A percentile compares a stretch with the other conserved stretches of the same genome.
Evolutionary conservation across 805 yeast species (phyloP).

Genomic region (Ogataea neopini): DNA sequence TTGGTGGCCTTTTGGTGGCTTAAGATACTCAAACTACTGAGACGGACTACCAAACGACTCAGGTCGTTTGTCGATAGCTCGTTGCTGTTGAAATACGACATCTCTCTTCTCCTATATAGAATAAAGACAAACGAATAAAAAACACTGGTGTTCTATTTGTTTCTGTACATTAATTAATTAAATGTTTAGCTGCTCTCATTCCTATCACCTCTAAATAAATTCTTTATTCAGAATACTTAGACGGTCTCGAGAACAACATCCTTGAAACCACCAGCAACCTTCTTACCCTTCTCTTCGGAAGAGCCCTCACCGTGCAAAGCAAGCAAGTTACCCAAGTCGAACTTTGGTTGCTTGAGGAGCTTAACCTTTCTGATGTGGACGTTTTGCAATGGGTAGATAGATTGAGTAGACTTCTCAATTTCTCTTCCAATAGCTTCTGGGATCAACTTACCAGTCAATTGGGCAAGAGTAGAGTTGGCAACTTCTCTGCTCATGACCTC

Average conservation of each 20-base stretch:
- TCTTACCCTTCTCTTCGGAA: slow-evolving; percentile 96
- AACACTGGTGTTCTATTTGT: slow-evolving; percentile 5
- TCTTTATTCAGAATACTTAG: slow-evolving; percentile 42
- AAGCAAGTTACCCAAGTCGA: slow-evolving; percentile 94
- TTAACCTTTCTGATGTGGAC: slow-evolving; percentile 99
- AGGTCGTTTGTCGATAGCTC: neutral
- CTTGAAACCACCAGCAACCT: slow-evolving; percentile 93
- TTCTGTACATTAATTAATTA: slow-evolving; percentile 7
- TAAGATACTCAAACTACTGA: neutral
- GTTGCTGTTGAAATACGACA: neutral
- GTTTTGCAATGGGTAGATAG: slow-evolving; percentile 96
- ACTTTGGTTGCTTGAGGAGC: slow-evolving; percentile 97
- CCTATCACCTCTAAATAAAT: neutral
- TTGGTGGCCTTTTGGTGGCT: neutral
- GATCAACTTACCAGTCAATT: slow-evolving; percentile 93
- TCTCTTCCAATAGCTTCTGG: slow-evolving; percentile 99
- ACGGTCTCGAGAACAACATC: slow-evolving; percentile 98
- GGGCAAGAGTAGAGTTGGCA: slow-evolving; percentile 90
- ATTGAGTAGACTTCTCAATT: slow-evolving; percentile 93
- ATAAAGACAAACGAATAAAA: neutral
- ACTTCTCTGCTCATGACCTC: slow-evolving; percentile 98
- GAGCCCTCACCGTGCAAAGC: slow-evolving; percentile 97
- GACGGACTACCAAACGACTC: neutral
- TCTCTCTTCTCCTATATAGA: neutral
- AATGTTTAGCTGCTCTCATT: slow-evolving; percentile 4